Evolutionary conservation across 768 basidiomycete species (phyloP), one percentile per base, ranked within the genome.

Genomic region (Rhodotorula sphaerocarpa): DNA sequence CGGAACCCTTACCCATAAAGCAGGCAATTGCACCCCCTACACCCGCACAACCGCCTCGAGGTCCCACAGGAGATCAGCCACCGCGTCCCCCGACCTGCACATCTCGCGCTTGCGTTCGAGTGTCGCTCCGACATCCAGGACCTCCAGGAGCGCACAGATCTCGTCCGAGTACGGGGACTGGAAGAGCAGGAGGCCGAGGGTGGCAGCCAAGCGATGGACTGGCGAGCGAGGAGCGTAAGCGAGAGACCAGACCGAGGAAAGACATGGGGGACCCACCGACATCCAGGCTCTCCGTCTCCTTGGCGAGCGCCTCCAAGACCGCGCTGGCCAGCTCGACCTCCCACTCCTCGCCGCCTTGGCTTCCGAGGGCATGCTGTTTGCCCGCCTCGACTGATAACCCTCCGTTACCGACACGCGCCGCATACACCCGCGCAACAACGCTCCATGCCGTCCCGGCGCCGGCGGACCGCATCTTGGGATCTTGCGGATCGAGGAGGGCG

Each of bases 171-270:
- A 80, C 0, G 91, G 88, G 6, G 88, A 87, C 34, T 88, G 75
- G 20, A 86, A 84, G 44, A 93, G 65, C 41, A 90, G 75, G 71
- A 88, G 81, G 0, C 83, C 90, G 39, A 96, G 76, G 9, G 86
- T 84, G 4, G 88, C 90, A 1, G 82, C 79, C 45, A 95, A 76
- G 18, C 90, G 86, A 74, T 95, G 87, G 2, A 91, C 88, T 87
- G 67, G 30, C 41, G 10, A 45, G 34, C 30, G 55, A 36, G 46
- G 20, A 41, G 57, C 18, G 31, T 23, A n/a, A n/a, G n/a, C n/a
- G n/a, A n/a, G n/a, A n/a, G n/a, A n/a, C n/a, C n/a, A n/a, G n/a
- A n/a, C n/a, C n/a, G 10, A 30, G 50, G 14, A 44, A 33, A 18
- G 44, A 1, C 6, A 7, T n/a, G n/a, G n/a, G 5, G 74, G 5